Evolutionary conservation across 768 basidiomycete species (phyloP), one percentile per base, ranked within the genome.

Genomic region (Strobilomyces confusus): DNA sequence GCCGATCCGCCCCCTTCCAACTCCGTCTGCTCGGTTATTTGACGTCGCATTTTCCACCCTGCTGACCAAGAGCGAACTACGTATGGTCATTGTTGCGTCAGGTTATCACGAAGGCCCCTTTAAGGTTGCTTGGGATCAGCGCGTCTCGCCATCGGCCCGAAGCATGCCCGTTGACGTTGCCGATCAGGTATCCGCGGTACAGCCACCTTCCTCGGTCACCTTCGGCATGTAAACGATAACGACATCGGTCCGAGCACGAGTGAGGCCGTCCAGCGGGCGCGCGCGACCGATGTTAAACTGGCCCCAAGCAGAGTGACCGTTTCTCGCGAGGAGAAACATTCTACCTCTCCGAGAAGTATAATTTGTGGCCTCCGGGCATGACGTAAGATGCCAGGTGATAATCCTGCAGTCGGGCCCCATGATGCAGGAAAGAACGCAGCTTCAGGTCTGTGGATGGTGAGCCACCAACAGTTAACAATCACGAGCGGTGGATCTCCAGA

Each of bases 271-370:
- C 61, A 80, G 82, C 15, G 85, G 80, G 51, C 92, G 75, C n/a
- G 94, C 79, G 17, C 92, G 80, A 34, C 92, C 92, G 4, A 95
- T 69, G 53, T 77, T 84, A 70, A 93, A 95, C 58, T 89, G 84
- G 22, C 92, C 92, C 92, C 92, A 95, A 14, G 90, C 84, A 9
- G 92, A 94, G 70, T 94, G 92, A 5, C 92, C 91, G 88, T 92
- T 53, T n/a, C n/a, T 14, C 19, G 34, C 14, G 11, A 32, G 48
- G 23, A 43, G 34, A 34, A 45, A 37, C 19, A 32, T 23, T 12
- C 51, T 55, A 89, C 89, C 76, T 92, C 87, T 63, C 90, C 90
- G 12, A 80, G 77, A 29, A 92, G 71, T 46, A 92, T 78, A 33
- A 90, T 5, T 51, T 71, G 61, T 20, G 82, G 72, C 19, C 42